These are phyloP conservation scores for Pseudisothecium myosuroides DNA, from an alignment of 225 moss, liverwort and hornwort genomes.

Conservation along the genomic window DNA sequence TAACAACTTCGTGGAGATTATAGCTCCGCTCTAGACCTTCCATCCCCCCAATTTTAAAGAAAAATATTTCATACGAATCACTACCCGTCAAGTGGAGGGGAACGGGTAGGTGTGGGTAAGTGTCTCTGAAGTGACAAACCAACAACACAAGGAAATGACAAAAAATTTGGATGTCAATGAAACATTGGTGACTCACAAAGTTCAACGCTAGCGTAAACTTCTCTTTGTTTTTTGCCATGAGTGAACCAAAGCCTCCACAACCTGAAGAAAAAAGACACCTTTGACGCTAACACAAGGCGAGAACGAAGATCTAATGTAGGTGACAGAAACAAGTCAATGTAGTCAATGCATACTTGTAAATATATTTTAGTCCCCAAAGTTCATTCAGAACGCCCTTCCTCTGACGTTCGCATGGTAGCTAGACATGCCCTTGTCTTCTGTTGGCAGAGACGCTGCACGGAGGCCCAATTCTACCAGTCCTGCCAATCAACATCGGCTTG, in stretches of 20 bases:
- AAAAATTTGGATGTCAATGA: not conserved
- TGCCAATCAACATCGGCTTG: not conserved
- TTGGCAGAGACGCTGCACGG: not conserved
- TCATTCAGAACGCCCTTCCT: not conserved
- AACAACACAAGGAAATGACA: not conserved
- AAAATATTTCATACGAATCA: not conserved
- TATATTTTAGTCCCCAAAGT: not conserved
- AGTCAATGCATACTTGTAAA: not conserved
- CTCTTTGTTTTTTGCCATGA: not conserved
- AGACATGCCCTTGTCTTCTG: not conserved
- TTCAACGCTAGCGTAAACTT: not conserved
- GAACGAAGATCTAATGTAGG: not conserved
- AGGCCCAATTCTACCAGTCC: rapidly evolving
- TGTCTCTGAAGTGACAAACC: not conserved
- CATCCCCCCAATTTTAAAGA: not conserved
- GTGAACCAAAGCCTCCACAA: not conserved
- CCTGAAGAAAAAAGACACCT: not conserved
- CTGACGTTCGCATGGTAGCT: rapidly evolving
- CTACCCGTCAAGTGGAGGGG: not conserved
- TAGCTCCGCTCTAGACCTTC: not conserved
- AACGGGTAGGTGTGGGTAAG: not conserved
- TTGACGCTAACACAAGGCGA: not conserved
- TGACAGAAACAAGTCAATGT: not conserved
- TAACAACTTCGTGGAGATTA: not conserved
- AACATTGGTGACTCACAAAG: not conserved